Base-by-base conservation (phyloP, 345 rosid genomes). In the Triadica sebifera region DNA sequence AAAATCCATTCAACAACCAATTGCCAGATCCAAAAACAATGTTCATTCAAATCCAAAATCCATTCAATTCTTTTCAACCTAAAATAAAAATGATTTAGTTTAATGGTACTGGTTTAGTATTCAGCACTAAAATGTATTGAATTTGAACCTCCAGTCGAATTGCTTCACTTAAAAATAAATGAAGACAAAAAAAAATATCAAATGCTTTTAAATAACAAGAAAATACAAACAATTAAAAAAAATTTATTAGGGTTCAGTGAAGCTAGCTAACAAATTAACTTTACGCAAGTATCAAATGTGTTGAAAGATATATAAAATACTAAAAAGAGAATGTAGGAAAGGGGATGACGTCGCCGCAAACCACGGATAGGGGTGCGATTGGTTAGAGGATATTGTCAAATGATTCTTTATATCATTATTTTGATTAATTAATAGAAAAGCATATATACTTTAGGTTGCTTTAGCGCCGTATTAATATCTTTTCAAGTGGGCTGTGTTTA, bases 401-500 rank as follows among this genome's bases (percentile, higher is more conserved):
- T 78, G 85, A 81, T 84, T 79, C 85, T 79, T 82, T 74, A 12
- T 47, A 70, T 69, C 69, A 71, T 59, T 16, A 67, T 71, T 55
- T 55, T 47, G 22, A 25, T 73, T 69, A 74, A 81, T 72, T 69
- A 79, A 79, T 75, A 3, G 1, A n/a, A 85, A 85, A 85, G 90
- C 86, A 87, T 76, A 74, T 83, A 78, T 85, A 81, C 88, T 87
- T 87, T 83, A 85, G 69, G 75, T 67, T 62, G 81, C 82, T 78
- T 80, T 85, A 55, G 68, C 82, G 71, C 76, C 84, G 83, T 50
- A 77, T 83, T 74, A 59, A 64, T 29, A 77, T 73, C 77, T 78
- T 78, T 77, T 22, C 34, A 69, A 70, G 74, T 64, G 73, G 38
- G 55, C 78, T 78, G 59, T 69, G 68, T 81, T 75, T 37, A 51